A percentile compares a stretch with the other conserved stretches of the same genome.
These are phyloP conservation scores for Hemisphaericaspora lyxosophila DNA, from an alignment of 1,139 yeast genomes.

Conservation along the genomic window DNA sequence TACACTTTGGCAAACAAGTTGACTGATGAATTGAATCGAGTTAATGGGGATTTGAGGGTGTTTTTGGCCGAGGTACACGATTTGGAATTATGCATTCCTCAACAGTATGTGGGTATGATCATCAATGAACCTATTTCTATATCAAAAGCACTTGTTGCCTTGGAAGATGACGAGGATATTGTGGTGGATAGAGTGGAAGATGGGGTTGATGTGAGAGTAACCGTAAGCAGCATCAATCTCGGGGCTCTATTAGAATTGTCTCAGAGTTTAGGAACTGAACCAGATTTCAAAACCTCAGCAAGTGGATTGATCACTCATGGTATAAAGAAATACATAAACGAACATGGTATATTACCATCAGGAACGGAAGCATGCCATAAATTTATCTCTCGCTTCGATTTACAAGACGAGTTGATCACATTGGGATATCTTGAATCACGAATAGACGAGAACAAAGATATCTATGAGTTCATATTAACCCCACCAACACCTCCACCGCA, in stretches of 20 bases:
- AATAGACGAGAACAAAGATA: conserved; percentile 8
- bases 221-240: conserved; percentile 10
- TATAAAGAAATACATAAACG: conserved; percentile 29
- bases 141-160: conserved; percentile 7
- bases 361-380: conserved; percentile 3
- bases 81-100: conserved; percentile 15
- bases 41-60: conserved; percentile 1
- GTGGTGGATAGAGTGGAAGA: conserved; percentile 18
- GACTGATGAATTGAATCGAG: conserved; percentile 7
- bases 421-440: conserved; percentile 8
- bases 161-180: conserved; percentile 11
- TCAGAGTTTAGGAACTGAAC: conserved; percentile 16
- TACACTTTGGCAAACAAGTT: conserved; percentile 20
- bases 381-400: conserved; percentile 6
- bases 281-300: conserved; percentile 24
- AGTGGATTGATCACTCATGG: conserved; percentile 40
- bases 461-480: conserved; percentile 5
- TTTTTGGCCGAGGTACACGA: conserved; percentile 9
- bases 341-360: conserved; percentile 1
- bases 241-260: conserved; percentile 56
- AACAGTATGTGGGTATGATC: conserved; percentile 19
- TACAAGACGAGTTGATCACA: conserved; percentile 12
- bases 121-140: conserved; percentile 10
- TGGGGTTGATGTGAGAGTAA: conserved; percentile 41
- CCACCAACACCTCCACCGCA: too few species aligned